A percentile compares a stretch with the other conserved stretches of the same genome.
Conservation (phyloP, 78 protist genomes). For the Dictyostelium firmibasis region DNA sequence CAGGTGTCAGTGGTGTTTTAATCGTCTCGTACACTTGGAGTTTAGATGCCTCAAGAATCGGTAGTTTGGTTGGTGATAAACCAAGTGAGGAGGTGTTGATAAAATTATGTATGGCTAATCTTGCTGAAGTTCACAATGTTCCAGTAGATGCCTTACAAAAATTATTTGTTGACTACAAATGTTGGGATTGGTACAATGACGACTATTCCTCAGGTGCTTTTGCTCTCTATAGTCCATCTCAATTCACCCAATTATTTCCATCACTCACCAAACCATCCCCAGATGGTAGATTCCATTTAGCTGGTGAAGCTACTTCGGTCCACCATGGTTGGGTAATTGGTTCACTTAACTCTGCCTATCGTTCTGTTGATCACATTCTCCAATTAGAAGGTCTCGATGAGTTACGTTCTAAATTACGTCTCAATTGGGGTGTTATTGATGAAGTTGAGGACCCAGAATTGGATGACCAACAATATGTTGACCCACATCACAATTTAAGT, state of each 20-base stretch:
- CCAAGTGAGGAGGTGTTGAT: neutral
- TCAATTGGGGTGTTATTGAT: constrained; percentile 34
- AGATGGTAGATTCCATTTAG: constrained; percentile 34
- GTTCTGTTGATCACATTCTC: constrained; percentile 44
- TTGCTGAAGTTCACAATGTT: constrained; percentile 21
- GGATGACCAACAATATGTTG: neutral
- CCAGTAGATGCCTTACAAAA: neutral
- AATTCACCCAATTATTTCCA: constrained; percentile 9
- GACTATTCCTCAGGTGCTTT: constrained; percentile 19
- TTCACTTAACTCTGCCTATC: constrained; percentile 45
- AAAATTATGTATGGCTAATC: neutral
- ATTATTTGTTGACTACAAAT: neutral
- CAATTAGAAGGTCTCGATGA: neutral
- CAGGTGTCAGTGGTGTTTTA: neutral
- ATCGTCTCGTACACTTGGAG: constrained; percentile 21
- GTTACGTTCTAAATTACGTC: neutral
- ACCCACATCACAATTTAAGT: neutral
- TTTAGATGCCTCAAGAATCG: constrained; percentile 20
- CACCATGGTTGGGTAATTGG: constrained; percentile 59
- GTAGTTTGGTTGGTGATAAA: constrained; percentile 9
- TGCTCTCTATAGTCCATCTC: constrained; percentile 32
- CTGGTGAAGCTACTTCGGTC: constrained; percentile 24
- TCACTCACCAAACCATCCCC: neutral
- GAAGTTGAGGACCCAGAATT: constrained; percentile 15
- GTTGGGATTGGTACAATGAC: constrained; percentile 31